phyloP scores from a whole-genome alignment of 106 monocot species.

The Allium cepa region DNA sequence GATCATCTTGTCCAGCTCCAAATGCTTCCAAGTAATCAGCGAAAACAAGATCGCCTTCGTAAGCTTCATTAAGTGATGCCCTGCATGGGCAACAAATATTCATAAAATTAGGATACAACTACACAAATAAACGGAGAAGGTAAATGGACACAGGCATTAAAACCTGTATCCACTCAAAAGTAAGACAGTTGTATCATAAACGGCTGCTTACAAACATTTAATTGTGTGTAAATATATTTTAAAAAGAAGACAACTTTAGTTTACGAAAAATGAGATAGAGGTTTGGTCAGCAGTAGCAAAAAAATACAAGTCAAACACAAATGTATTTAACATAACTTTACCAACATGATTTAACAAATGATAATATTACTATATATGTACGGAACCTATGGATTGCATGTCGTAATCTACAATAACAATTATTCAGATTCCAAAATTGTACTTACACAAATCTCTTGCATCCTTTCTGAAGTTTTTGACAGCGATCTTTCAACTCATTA shows the following conservation, averaged over 20 bases:
- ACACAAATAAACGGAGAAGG: not conserved
- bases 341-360: no score
- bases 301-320: no score
- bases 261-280: no score
- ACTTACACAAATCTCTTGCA: slow-evolving; percentile 88
- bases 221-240: no score
- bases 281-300: no score
- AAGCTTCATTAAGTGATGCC: slow-evolving; percentile 65
- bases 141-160: not conserved
- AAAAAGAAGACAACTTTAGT: no score
- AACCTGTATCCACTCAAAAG: not conserved
- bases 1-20: slow-evolving; percentile 95
- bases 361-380: no score
- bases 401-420: not conserved
- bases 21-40: slow-evolving; percentile 93
- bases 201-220: no score
- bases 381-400: no score
- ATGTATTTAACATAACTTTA: no score
- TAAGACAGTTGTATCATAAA: not conserved
- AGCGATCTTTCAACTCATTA: slow-evolving; percentile 84
- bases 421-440: slow-evolving; percentile 6
- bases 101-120: not conserved
- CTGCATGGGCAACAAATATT: slow-evolving; percentile 23
- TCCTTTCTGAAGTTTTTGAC: slow-evolving; percentile 87
- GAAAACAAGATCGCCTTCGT: slow-evolving; percentile 67